These are phyloP conservation scores for Dioszegia aurantiaca DNA, from an alignment of 768 basidiomycete genomes.

Conservation along the genomic window DNA sequence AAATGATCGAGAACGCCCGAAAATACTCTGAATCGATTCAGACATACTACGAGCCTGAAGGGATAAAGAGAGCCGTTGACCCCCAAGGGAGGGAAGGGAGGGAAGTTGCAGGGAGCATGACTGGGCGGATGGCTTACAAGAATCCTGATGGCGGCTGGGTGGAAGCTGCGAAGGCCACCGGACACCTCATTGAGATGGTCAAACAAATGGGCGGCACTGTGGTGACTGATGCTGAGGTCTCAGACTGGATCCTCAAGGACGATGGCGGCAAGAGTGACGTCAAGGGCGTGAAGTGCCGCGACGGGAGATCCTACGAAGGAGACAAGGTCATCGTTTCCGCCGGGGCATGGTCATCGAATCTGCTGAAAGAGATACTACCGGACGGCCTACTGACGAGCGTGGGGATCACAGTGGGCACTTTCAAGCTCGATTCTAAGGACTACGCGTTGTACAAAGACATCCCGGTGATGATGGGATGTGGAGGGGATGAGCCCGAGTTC, in stretches of 20 bases:
- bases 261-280: conserved; percentile 25
- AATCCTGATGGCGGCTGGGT: conserved; percentile 30
- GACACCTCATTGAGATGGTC: conserved; percentile 16
- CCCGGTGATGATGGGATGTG: background rate
- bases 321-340: conserved; percentile 23
- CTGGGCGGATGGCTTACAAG: conserved; percentile 14
- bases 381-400: conserved; percentile 19
- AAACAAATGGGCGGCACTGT: conserved; percentile 16
- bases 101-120: conserved; percentile 2
- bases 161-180: conserved; percentile 20
- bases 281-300: conserved; percentile 14
- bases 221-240: conserved; percentile 16
- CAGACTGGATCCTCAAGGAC: conserved; percentile 1
- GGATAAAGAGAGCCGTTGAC: conserved; percentile 11
- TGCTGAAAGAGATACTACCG: conserved; percentile 10
- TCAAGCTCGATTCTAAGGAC: conserved; percentile 20
- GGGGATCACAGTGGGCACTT: conserved; percentile 20
- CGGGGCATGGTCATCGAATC: conserved; percentile 26
- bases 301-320: conserved; percentile 22
- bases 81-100: background rate
- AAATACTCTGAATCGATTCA: too few relatives aligned
- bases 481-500: conserved; percentile 10
- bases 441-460: conserved; percentile 4
- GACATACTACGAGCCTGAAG: background rate
- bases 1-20: background rate